phyloP scores from a whole-genome alignment of 1,284 basidiomycete genomes.

The Rhodotorula sp. region DNA sequence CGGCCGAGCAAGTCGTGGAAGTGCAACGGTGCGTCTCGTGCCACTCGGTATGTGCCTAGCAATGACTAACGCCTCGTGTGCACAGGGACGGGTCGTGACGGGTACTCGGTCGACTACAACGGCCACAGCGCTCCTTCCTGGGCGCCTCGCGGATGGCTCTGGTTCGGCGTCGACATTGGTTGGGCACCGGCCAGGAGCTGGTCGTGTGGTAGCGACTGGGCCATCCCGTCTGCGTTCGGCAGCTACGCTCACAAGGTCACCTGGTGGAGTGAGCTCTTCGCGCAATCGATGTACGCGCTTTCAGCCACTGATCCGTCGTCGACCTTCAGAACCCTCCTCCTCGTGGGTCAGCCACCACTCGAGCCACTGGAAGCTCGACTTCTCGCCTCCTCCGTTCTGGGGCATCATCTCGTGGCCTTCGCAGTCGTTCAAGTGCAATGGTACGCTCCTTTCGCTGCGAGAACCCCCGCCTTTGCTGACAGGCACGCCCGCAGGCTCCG shows the following conservation, averaged over 20 bases:
- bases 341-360: neutral
- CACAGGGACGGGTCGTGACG: slow-evolving; percentile 5
- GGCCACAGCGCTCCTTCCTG: slow-evolving; percentile 18
- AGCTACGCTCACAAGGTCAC: neutral
- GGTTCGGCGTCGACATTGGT: slow-evolving; percentile 18
- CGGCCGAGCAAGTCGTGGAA: neutral
- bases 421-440: neutral
- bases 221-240: neutral
- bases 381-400: slow-evolving; percentile 12
- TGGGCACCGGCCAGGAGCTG: slow-evolving; percentile 16
- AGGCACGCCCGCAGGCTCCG: neutral
- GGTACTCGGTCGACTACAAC: slow-evolving; percentile 19
- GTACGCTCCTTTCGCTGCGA: neutral
- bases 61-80: too few species aligned
- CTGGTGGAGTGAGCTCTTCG: slow-evolving; percentile 6
- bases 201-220: neutral
- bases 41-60: too few species aligned
- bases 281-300: too few species aligned
- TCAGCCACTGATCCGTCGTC: too few species aligned
- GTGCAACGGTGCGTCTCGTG: slow-evolving; percentile 4
- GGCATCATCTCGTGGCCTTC: neutral
- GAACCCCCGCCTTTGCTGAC: too few species aligned
- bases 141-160: slow-evolving; percentile 23
- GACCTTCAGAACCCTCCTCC: neutral
- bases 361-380: neutral